A percentile compares a stretch with the other conserved stretches of the same genome.
phyloP scores from a whole-genome alignment of 2,329 filamentous ascomycete genomes.

The Fusarium humuli region DNA sequence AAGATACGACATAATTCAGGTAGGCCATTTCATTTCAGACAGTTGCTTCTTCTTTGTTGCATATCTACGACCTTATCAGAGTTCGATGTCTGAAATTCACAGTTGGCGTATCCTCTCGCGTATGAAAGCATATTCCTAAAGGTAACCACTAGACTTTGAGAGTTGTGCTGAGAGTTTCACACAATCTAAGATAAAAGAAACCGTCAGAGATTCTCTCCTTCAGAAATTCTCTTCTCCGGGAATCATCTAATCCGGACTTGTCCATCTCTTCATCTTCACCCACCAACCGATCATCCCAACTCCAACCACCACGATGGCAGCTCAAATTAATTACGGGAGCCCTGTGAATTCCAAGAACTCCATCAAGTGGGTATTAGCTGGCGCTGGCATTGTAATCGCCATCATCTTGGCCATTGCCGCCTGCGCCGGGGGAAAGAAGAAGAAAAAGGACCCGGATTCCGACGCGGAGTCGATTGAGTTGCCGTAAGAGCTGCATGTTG shows the following conservation, averaged over 20 bases:
- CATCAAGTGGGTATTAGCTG: background rate
- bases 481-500: too few species aligned
- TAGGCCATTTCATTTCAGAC: too few species aligned
- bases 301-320: background rate
- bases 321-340: background rate
- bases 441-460: background rate
- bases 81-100: rapidly evolving
- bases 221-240: background rate
- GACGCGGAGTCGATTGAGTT: background rate
- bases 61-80: background rate
- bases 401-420: background rate
- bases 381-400: background rate
- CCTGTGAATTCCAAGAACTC: background rate
- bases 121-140: background rate
- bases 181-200: background rate
- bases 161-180: background rate
- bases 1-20: too few species aligned
- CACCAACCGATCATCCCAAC: background rate
- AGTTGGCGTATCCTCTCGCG: rapidly evolving
- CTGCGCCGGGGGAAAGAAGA: background rate
- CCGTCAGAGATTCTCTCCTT: background rate
- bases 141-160: too few species aligned
- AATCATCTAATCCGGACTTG: background rate
- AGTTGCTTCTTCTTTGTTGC: too few species aligned
- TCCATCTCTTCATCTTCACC: too few species aligned